A percentile compares a stretch with the other conserved stretches of the same genome.
These are phyloP conservation scores for Huntiella bhutanensis DNA, from an alignment of 2,329 filamentous ascomycete genomes.

Conservation along the genomic window DNA sequence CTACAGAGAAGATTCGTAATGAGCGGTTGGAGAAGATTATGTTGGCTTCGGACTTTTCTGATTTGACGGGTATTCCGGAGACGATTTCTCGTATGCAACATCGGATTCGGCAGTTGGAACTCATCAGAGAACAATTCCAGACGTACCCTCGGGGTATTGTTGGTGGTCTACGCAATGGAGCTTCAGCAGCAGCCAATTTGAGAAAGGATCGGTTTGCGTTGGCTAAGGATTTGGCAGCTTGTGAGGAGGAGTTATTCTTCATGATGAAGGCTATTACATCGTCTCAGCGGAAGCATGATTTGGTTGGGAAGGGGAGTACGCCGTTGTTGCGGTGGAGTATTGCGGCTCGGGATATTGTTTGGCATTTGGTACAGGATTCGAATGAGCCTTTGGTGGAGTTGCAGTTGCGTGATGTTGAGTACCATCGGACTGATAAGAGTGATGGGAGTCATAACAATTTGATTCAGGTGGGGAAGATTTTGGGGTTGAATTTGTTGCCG, in stretches of 20 bases:
- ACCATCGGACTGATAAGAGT: constrained; percentile 88
- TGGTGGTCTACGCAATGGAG: constrained; percentile 1
- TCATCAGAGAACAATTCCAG: constrained; percentile 94
- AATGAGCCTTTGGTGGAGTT: constrained; percentile 82
- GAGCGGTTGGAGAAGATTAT: constrained; percentile 97
- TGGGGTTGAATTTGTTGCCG: constrained; percentile 74
- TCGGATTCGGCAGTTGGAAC: constrained; percentile 79
- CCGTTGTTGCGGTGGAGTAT: constrained; percentile 83
- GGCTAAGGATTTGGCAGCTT: constrained; percentile 71
- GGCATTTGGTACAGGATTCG: constrained; percentile 81
- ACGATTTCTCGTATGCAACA: constrained; percentile 85
- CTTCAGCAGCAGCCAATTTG: not conserved
- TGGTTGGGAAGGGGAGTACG: constrained; percentile 29
- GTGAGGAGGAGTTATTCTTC: constrained; percentile 96
- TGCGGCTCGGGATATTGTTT: constrained; percentile 85
- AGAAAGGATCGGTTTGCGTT: constrained; percentile 84
- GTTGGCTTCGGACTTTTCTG: constrained; percentile 95
- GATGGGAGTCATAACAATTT: constrained; percentile 93
- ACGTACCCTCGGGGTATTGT: constrained; percentile 54
- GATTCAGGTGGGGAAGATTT: constrained; percentile 70
- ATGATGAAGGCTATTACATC: constrained; percentile 99
- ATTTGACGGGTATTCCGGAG: constrained; percentile 78
- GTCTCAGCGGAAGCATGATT: constrained; percentile 69
- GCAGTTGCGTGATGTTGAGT: constrained; percentile 76
- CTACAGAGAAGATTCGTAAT: constrained; percentile 87